phyloP scores from a whole-genome alignment of 192 early-diverging fungal genomes.

The Coemansia reversa region DNA sequence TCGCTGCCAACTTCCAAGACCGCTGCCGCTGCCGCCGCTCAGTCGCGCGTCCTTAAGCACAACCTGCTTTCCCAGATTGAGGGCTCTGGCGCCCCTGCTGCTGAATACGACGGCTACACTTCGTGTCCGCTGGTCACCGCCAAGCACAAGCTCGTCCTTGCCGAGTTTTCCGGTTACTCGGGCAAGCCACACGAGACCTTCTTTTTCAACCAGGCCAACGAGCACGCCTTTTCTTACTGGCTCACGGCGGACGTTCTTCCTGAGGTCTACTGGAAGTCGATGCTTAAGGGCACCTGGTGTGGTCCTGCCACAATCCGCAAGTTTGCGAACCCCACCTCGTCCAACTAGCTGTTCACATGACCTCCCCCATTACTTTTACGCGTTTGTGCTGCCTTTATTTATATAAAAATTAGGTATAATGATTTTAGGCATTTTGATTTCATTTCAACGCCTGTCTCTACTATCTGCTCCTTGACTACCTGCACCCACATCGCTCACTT shows the following conservation, averaged over 20 bases:
- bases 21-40: conserved; percentile 80
- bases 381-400: too few species aligned
- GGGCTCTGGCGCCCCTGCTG: conserved; percentile 51
- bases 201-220: conserved; percentile 76
- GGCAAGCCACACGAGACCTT: conserved; percentile 76
- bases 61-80: conserved; percentile 68
- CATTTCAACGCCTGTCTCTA: too few species aligned
- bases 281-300: conserved; percentile 77
- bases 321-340: conserved; percentile 53
- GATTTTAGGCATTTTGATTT: too few species aligned
- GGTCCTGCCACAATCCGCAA: conserved; percentile 67
- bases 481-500: too few species aligned
- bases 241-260: conserved; percentile 80
- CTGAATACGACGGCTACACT: conserved; percentile 81
- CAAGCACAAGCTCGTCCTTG: conserved; percentile 76
- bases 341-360: conserved; percentile 18
- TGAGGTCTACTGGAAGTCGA: conserved; percentile 75
- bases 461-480: background rate
- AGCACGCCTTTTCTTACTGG: conserved; percentile 65
- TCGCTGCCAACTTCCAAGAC: conserved; percentile 89
- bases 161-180: conserved; percentile 82
- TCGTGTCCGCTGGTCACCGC: conserved; percentile 82
- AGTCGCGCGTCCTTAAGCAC: conserved; percentile 71
- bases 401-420: too few species aligned
- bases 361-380: too few species aligned